Percentiles rank a stretch among this genome's conserved stretches.
Evolutionary conservation across 208 protist species (phyloP).

Genomic region (Jaenimonas drosophilae): DNA sequence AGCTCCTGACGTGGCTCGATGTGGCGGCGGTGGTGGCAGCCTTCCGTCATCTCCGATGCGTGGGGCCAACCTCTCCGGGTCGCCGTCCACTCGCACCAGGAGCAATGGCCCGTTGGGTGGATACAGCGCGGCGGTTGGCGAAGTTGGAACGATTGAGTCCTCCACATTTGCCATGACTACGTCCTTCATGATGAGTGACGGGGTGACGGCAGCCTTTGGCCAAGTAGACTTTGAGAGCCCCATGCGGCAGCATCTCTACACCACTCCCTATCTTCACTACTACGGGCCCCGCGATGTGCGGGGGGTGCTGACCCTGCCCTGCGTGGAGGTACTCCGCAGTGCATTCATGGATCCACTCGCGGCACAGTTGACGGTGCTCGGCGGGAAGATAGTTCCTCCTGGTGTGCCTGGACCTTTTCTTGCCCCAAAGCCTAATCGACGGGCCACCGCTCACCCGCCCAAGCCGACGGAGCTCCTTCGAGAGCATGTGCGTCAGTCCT

Average conservation of each 20-base stretch:
- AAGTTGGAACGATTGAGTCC: neutral
- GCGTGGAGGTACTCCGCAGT: slow-evolving; percentile 14
- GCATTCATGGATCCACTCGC: slow-evolving; percentile 15
- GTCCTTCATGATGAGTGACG: too few relatives aligned
- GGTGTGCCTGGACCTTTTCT: slow-evolving; percentile 7
- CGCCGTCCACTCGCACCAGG: neutral
- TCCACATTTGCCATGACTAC: too few relatives aligned
- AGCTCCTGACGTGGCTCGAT: too few relatives aligned
- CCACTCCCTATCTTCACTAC: slow-evolving; percentile 8
- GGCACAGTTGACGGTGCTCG: slow-evolving; percentile 11
- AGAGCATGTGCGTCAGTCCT: neutral
- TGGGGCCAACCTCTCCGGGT: neutral
- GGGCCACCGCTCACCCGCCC: neutral
- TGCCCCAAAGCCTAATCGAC: neutral
- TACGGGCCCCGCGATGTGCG: slow-evolving; percentile 2
- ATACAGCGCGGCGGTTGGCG: neutral
- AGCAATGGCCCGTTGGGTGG: neutral
- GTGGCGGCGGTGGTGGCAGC: too few relatives aligned
- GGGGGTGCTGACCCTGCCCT: slow-evolving; percentile 5
- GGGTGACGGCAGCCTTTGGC: too few relatives aligned
- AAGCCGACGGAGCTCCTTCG: neutral
- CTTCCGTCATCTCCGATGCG: too few relatives aligned
- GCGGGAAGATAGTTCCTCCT: slow-evolving; percentile 6
- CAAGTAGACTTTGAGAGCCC: neutral
- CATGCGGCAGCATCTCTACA: slow-evolving; percentile 2